Percentiles rank a stretch among this genome's conserved stretches.
Conservation (phyloP, 148 eudicot genomes). For the Chenopodium quinoa region DNA sequence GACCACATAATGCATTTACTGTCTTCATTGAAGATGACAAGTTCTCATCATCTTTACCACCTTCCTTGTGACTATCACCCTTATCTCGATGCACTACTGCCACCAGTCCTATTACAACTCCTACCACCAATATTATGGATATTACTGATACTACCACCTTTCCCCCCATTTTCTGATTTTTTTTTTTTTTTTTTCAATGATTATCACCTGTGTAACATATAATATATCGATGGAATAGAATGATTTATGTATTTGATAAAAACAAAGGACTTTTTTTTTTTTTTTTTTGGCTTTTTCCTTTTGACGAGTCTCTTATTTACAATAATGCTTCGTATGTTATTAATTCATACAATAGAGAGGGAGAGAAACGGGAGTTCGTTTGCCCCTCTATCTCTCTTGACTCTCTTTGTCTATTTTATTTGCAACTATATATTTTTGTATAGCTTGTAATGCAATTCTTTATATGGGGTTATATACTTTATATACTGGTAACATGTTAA, state of each 20-base stretch:
- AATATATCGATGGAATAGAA: background rate
- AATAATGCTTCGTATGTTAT: background rate
- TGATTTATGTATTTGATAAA: background rate
- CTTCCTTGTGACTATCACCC: background rate
- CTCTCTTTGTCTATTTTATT: background rate
- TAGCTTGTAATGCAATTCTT: background rate
- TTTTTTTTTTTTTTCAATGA: background rate
- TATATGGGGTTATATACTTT: background rate
- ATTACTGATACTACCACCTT: slow-evolving; percentile 37
- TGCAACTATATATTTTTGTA: background rate
- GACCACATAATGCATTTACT: slow-evolving; percentile 43
- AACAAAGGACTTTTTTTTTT: no score
- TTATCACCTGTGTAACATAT: background rate
- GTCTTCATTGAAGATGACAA: slow-evolving; percentile 37
- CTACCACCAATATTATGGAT: slow-evolving; percentile 51
- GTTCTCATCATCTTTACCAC: slow-evolving; percentile 16
- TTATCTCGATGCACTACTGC: slow-evolving; percentile 29
- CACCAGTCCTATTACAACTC: slow-evolving; percentile 47
- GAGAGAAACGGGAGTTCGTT: slow-evolving; percentile 17
- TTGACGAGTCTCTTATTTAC: background rate
- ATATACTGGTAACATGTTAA: background rate
- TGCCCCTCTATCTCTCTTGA: background rate
- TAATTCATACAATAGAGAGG: background rate
- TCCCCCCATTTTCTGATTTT: slow-evolving; percentile 25
- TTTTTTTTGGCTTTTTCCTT: no score